These are phyloP conservation scores for Emydomyces testavorans DNA, from an alignment of 2,329 filamentous ascomycete species.

Conservation along the genomic window DNA sequence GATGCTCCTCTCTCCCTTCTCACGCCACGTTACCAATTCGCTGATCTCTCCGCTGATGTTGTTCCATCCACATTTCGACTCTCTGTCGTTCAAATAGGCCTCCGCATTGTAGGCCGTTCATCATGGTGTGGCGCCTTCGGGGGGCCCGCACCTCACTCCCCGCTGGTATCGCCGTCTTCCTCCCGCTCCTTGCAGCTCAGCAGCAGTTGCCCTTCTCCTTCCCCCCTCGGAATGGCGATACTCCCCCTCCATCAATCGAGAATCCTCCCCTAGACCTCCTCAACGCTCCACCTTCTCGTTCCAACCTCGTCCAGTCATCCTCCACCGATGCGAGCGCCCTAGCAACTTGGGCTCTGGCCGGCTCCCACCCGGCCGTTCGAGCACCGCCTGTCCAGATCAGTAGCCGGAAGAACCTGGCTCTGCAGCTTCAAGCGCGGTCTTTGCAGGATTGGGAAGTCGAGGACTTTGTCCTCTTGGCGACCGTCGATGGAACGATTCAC, in stretches of 20 bases:
- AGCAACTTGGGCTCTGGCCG: constrained; percentile 93
- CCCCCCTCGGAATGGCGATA: constrained; percentile 24
- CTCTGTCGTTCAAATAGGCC: not conserved
- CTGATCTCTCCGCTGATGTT: not conserved
- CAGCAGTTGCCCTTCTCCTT: constrained; percentile 43
- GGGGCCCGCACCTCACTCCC: constrained; percentile 45
- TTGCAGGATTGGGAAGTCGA: constrained; percentile 99
- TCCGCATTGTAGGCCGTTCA: constrained; percentile 21
- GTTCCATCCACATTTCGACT: not conserved
- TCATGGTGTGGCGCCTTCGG: constrained; percentile 55
- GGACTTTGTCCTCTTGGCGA: constrained; percentile 99
- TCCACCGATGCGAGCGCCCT: constrained; percentile 76
- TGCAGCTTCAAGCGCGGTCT: constrained; percentile 89
- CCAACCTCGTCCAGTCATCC: constrained; percentile 17
- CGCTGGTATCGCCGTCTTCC: constrained; percentile 47
- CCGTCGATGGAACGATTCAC: constrained; percentile 93
- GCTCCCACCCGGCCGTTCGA: constrained; percentile 63
- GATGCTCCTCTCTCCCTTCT: not conserved
- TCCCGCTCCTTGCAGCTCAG: constrained; percentile 53
- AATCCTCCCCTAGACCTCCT: constrained; percentile 8
- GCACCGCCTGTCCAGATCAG: constrained; percentile 70
- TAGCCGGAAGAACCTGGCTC: constrained; percentile 55
- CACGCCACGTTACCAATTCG: not conserved
- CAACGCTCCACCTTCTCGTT: constrained; percentile 13
- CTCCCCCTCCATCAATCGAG: constrained; percentile 22